These are phyloP conservation scores for Trichosporon asahii DNA, from an alignment of 1,284 basidiomycete species.

Conservation along the genomic window DNA sequence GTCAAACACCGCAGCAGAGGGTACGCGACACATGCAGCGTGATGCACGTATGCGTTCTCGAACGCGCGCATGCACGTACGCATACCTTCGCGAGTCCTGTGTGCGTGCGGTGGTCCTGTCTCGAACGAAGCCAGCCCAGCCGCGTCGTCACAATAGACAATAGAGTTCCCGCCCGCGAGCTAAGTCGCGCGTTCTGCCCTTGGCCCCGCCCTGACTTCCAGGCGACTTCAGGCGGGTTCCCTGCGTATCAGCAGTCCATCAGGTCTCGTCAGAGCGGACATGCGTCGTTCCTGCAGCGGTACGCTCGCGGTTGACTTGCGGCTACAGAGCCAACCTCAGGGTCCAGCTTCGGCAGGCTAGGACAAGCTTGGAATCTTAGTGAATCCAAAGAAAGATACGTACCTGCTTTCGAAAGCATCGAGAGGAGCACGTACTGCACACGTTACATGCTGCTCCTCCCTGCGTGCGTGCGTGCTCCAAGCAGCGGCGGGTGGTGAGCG, in stretches of 20 bases:
- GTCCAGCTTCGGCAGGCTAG: not conserved
- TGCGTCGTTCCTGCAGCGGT: not conserved
- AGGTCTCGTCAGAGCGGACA: not conserved
- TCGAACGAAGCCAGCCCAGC: not conserved
- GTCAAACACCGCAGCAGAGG: not conserved
- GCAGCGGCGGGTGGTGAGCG: not conserved
- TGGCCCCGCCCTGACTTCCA: not conserved
- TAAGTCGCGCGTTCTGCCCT: conserved; percentile 6
- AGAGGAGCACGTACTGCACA: conserved; percentile 10
- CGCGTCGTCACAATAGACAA: conserved; percentile 1
- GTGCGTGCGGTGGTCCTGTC: not conserved
- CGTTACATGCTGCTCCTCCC: conserved; percentile 4
- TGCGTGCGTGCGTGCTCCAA: not conserved
- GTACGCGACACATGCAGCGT: not conserved
- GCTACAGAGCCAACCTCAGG: not conserved
- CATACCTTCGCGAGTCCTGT: not conserved
- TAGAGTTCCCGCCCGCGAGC: conserved; percentile 7
- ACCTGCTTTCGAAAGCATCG: conserved; percentile 9
- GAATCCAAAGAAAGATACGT: conserved; percentile 10
- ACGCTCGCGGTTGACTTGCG: not conserved
- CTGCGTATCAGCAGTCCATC: not conserved
- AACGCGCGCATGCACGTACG: not conserved
- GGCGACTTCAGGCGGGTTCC: not conserved
- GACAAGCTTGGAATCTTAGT: conserved; percentile 3
- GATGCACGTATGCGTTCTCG: not conserved